Evolutionary conservation across 192 early-diverging fungal species (phyloP).

Genomic region (Coemansia sp.): DNA sequence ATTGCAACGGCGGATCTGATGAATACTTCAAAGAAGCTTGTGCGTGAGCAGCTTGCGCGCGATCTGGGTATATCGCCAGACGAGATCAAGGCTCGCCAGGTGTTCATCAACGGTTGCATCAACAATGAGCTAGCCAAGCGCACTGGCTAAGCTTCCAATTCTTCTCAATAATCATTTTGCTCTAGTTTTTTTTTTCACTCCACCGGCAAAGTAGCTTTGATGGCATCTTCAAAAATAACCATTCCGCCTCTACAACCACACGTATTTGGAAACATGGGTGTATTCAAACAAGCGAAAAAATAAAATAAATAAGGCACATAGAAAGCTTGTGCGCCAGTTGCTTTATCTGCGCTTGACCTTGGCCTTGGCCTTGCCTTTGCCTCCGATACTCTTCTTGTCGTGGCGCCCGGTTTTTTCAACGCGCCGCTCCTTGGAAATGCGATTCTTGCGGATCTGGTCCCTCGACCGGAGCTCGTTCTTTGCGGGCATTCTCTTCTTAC

Average conservation of each 20-base stretch:
- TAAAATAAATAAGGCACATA: too few species aligned
- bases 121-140: conserved; percentile 46
- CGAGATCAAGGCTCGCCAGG: conserved; percentile 31
- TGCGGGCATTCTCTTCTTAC: conserved; percentile 34
- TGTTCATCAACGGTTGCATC: conserved; percentile 49
- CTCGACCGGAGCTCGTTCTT: conserved; percentile 80
- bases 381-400: conserved; percentile 12
- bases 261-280: too few species aligned
- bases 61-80: conserved; percentile 34
- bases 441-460: conserved; percentile 78
- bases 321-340: too few species aligned
- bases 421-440: conserved; percentile 70
- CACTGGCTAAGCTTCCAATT: conserved; percentile 6
- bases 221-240: too few species aligned
- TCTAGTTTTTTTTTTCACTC: conserved; percentile 6
- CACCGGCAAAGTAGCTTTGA: neutral
- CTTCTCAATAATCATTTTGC: neutral
- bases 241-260: too few species aligned
- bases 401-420: conserved; percentile 62
- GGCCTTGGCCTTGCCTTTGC: conserved; percentile 24
- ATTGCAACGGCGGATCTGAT: conserved; percentile 89
- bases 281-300: too few species aligned
- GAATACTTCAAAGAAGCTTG: conserved; percentile 96
- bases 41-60: conserved; percentile 68
- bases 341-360: conserved; percentile 1